phyloP scores from a whole-genome alignment of 148 eudicot genomes.

The Hydrangea macrophylla region DNA sequence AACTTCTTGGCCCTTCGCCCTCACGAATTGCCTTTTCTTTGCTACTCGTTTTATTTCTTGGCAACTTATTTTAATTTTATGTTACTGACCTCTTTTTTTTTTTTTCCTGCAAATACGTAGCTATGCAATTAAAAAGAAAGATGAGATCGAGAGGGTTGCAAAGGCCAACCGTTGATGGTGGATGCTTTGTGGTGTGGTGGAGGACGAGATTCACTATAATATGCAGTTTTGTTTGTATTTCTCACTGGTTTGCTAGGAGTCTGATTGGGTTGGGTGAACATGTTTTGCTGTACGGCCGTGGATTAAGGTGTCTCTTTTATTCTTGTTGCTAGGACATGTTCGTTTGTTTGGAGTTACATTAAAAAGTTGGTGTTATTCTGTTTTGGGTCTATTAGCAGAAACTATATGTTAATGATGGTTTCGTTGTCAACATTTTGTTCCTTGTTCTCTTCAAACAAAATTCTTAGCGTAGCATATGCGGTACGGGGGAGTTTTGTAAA shows the following conservation, averaged over 20 bases:
- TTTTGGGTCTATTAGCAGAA: no score
- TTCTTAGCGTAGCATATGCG: no score
- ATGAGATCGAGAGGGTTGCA: slow-evolving; percentile 22
- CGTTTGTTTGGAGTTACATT: no score
- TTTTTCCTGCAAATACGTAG: slow-evolving; percentile 6
- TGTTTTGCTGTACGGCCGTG: no score
- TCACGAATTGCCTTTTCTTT: not conserved
- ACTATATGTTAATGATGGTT: no score
- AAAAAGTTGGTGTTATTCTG: no score
- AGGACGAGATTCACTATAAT: not conserved
- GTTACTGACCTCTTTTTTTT: not conserved
- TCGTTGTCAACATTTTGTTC: no score
- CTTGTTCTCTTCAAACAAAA: no score
- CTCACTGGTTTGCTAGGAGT: not conserved
- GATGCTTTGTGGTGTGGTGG: not conserved
- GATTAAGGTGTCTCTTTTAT: no score
- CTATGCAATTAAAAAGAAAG: slow-evolving; percentile 20
- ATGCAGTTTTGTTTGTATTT: not conserved
- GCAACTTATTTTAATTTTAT: not conserved
- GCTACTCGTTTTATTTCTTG: not conserved
- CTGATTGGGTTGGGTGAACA: no score
- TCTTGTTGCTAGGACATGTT: no score
- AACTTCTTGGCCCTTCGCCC: not conserved
- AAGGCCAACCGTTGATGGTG: slow-evolving; percentile 16
- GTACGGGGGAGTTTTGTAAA: no score